phyloP scores from a whole-genome alignment of 108 stramenopile genomes.

The Discostella pseudostelligera region DNA sequence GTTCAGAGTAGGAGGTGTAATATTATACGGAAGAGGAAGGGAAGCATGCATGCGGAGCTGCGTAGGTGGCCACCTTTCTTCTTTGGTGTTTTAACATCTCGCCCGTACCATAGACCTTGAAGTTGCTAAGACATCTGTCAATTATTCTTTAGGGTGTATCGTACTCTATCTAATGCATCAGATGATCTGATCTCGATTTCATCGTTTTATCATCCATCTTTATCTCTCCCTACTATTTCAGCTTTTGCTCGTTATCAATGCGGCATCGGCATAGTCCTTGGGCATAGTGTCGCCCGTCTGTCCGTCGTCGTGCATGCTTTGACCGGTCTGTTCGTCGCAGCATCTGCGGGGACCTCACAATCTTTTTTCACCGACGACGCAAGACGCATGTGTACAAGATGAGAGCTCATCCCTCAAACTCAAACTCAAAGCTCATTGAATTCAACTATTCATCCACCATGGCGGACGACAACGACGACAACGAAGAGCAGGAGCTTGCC shows the following conservation, averaged over 20 bases:
- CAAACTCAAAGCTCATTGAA: no score
- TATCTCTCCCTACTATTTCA: no score
- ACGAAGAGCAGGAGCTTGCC: constrained; percentile 84
- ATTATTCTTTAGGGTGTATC: no score
- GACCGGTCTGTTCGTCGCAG: background rate
- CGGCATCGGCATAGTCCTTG: no score
- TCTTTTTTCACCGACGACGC: background rate
- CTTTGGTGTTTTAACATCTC: constrained; percentile 6
- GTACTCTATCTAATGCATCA: background rate
- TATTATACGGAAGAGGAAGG: background rate
- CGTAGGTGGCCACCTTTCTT: constrained; percentile 65
- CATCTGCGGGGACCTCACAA: background rate
- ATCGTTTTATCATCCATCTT: no score
- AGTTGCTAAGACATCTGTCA: background rate
- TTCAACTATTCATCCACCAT: constrained; percentile 8
- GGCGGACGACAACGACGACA: constrained; percentile 36
- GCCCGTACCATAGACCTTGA: background rate
- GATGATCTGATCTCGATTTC: background rate
- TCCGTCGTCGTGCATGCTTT: no score
- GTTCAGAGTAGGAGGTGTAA: constrained; percentile 18
- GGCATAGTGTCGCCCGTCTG: no score
- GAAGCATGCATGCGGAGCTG: constrained; percentile 57
- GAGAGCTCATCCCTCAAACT: no score
- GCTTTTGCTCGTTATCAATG: no score
- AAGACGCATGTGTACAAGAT: no score